Evolutionary conservation across 139 green algal species (phyloP).

Genomic region (Helicosporidium sp.): DNA sequence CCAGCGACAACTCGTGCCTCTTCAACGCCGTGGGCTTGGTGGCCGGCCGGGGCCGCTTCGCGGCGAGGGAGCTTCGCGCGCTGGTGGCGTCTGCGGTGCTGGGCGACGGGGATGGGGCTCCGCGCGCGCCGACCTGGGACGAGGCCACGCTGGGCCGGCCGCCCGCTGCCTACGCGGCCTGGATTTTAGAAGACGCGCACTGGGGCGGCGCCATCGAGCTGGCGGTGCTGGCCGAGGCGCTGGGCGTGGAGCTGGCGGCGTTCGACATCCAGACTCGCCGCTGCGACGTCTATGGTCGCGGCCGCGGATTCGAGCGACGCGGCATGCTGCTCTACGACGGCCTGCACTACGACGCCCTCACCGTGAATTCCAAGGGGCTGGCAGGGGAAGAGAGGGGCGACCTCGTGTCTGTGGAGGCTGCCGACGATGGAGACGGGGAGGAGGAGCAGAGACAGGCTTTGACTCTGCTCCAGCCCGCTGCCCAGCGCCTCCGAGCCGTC

Average conservation of each 20-base stretch:
- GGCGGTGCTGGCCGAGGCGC: conserved; percentile 47
- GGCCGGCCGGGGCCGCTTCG: conserved; percentile 20
- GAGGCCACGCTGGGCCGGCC: conserved; percentile 14
- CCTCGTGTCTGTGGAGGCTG: conserved; percentile 39
- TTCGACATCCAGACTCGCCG: conserved; percentile 74
- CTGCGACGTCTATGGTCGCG: conserved; percentile 64
- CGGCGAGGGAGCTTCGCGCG: not conserved
- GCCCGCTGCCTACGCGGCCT: conserved; percentile 29
- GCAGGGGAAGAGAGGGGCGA: no score
- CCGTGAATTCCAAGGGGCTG: conserved; percentile 23
- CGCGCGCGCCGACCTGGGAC: conserved; percentile 17
- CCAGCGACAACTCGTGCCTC: conserved; percentile 81
- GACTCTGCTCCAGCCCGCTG: no score
- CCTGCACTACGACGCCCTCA: conserved; percentile 63
- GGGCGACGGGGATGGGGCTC: conserved; percentile 48
- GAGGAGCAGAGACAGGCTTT: no score
- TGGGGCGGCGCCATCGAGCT: conserved; percentile 94
- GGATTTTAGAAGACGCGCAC: conserved; percentile 57
- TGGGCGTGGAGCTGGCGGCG: conserved; percentile 59
- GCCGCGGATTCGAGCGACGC: conserved; percentile 23
- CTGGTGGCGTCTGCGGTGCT: conserved; percentile 49
- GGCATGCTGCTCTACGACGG: conserved; percentile 51
- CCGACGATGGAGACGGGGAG: conserved; percentile 24
- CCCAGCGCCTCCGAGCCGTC: conserved; percentile 25
- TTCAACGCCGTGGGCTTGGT: conserved; percentile 80